These are phyloP conservation scores for Pleodorina starrii DNA, from an alignment of 139 green algal genomes.

Conservation along the genomic window DNA sequence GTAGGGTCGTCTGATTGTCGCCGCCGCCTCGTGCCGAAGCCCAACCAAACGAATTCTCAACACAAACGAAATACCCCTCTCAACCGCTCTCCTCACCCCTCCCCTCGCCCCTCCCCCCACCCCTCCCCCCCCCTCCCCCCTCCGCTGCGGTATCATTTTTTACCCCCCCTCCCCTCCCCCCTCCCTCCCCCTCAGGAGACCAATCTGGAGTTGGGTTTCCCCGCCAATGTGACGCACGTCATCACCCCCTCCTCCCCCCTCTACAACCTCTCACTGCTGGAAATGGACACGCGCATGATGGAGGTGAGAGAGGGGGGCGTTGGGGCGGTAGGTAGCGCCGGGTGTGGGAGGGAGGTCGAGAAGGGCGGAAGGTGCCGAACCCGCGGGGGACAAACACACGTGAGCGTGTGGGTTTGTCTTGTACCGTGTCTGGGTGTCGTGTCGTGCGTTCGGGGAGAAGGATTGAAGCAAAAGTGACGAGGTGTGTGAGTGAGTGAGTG, in stretches of 20 bases:
- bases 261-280: constrained; percentile 69
- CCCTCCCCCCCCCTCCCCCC: background rate
- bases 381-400: no score
- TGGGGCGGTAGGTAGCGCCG: no score
- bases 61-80: no score
- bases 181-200: constrained; percentile 56
- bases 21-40: no score
- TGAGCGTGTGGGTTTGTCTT: no score
- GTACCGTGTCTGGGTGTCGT: no score
- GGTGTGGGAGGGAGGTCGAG: background rate
- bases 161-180: background rate
- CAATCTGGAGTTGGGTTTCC: constrained; percentile 72
- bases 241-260: constrained; percentile 63
- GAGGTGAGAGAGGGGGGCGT: constrained; percentile 50
- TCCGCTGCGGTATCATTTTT: background rate
- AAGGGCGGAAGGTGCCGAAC: background rate
- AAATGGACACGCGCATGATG: constrained; percentile 78
- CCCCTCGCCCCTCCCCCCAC: background rate
- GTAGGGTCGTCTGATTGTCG: no score
- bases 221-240: constrained; percentile 69
- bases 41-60: no score
- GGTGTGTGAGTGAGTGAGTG: background rate
- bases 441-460: no score
- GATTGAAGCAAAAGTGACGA: no score
- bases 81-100: no score